phyloP scores from a whole-genome alignment of 2,329 filamentous ascomycete species.

The Tolypocladium tundrense region DNA sequence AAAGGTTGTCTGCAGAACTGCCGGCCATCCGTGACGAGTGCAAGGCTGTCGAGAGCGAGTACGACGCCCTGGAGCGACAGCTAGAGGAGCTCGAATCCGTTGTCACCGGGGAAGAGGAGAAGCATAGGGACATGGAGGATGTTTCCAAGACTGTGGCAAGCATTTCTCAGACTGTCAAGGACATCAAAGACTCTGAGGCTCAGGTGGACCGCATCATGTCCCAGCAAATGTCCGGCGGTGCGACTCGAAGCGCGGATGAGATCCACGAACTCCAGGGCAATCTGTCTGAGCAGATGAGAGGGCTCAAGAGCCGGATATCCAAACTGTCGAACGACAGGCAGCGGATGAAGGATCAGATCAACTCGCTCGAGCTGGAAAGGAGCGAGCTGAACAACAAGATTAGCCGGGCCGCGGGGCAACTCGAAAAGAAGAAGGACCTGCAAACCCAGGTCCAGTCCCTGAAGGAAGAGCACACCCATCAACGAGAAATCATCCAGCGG shows the following conservation, averaged over 20 bases:
- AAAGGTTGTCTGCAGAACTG: conserved; percentile 60
- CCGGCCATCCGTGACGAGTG: conserved; percentile 58
- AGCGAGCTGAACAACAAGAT: conserved; percentile 68
- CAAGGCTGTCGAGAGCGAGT: conserved; percentile 49
- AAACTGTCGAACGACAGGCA: conserved; percentile 64
- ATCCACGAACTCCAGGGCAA: conserved; percentile 67
- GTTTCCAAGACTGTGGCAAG: conserved; percentile 66
- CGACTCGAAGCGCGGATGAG: conserved; percentile 65
- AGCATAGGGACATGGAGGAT: conserved; percentile 63
- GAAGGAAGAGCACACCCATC: conserved; percentile 55
- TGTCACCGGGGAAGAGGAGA: conserved; percentile 53
- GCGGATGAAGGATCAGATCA: conserved; percentile 57
- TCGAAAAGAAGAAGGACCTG: conserved; percentile 72
- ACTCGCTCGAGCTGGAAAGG: conserved; percentile 63
- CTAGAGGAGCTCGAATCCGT: conserved; percentile 58
- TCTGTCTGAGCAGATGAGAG: conserved; percentile 56
- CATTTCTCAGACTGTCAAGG: conserved; percentile 62
- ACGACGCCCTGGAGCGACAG: conserved; percentile 46
- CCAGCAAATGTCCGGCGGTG: conserved; percentile 60
- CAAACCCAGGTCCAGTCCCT: conserved; percentile 62
- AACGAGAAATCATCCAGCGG: conserved; percentile 58
- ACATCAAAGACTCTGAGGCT: conserved; percentile 59
- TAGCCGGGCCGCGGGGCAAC: conserved; percentile 56
- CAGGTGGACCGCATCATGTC: conserved; percentile 67
- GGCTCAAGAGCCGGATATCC: conserved; percentile 50